Base-by-base conservation (phyloP, 331 rosid genomes). In the Malus hybrid region DNA sequence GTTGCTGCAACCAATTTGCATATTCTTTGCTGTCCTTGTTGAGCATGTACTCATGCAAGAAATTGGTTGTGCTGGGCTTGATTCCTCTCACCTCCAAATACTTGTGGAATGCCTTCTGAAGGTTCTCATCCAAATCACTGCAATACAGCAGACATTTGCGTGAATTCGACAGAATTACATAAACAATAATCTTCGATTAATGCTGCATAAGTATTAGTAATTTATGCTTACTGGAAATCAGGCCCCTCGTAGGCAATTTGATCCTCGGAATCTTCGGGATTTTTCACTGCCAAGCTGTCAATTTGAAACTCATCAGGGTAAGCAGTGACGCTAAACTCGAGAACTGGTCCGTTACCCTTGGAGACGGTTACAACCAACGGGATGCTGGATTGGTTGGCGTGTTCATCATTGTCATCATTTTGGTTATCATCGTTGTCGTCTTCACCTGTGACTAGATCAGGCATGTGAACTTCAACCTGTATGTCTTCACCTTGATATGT, bases 1-100 rank as follows among this genome's bases (percentile, higher is more conserved):
- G 84, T 80, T 90, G 92, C 32, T 85, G 79, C 89, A 92, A 64
- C 99, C 99, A 92, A 27, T 71, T 70, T 83, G 87, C 81, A 83
- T 86, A 87, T 78, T 94, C 99, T 75, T 69, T 92, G 70, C 96
- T 85, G 74, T 94, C 96, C 76, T 92, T 94, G 90, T 90, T 86
- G 85, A 89, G 89, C 99, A 94, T 92, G 88, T 89, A 94, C 92
- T 90, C 96, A 18, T 94, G 99, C 87, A 94, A 80, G 85, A 90
- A 91, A 72, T 86, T 85, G 48, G 90, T 85, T 67, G 97, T 86
- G 88, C 91, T 87, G 7, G 97, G 93, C 70, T 84, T 92, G 81
- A 94, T 90, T 70, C 97, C 99, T 77, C 99, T 92, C 14, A 94
- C 89, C 88, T 90, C 93, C 66, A 94, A 87, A 71, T 87, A 92